Conservation (phyloP, 1,284 basidiomycete species). For the Athelia psychrophila region DNA sequence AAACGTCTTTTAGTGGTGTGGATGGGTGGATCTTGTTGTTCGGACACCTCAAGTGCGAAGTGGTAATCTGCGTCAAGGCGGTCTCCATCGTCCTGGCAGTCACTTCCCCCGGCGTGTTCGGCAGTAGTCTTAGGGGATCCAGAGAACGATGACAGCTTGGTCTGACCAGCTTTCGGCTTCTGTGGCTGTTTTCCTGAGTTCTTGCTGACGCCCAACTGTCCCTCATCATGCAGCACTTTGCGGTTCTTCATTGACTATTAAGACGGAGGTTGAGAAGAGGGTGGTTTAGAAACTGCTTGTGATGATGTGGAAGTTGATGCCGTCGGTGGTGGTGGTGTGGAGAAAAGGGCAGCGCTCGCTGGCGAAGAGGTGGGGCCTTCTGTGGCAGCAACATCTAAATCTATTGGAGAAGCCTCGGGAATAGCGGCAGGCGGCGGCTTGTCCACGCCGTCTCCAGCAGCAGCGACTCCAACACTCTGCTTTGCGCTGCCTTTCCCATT, state of each 20-base stretch:
- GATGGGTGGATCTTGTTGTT: conserved; percentile 24
- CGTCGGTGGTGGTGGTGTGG: neutral
- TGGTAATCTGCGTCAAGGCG: conserved; percentile 43
- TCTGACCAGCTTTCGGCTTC: conserved; percentile 29
- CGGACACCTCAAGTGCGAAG: conserved; percentile 48
- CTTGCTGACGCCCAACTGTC: conserved; percentile 10
- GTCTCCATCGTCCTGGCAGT: conserved; percentile 20
- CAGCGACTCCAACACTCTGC: neutral
- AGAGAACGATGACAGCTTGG: conserved; percentile 65
- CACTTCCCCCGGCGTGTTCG: conserved; percentile 5
- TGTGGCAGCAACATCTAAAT: too few relatives aligned
- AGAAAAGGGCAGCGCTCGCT: neutral
- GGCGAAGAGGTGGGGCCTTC: neutral
- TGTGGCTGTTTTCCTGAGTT: conserved; percentile 24
- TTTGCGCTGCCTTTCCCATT: conserved; percentile 31
- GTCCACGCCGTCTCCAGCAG: too few relatives aligned
- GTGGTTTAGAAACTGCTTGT: neutral
- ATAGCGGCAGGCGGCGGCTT: neutral
- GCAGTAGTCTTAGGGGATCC: conserved; percentile 28
- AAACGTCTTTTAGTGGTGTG: conserved; percentile 3
- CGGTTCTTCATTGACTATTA: too few relatives aligned
- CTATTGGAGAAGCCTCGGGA: too few relatives aligned
- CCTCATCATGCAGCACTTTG: too few relatives aligned
- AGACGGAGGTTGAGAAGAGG: too few relatives aligned
- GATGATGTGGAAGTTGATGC: neutral